Percentiles rank a stretch among this genome's conserved stretches.
Evolutionary conservation across 305 asterid genomes (phyloP).

Genomic region (Fraxinus paxiana): DNA sequence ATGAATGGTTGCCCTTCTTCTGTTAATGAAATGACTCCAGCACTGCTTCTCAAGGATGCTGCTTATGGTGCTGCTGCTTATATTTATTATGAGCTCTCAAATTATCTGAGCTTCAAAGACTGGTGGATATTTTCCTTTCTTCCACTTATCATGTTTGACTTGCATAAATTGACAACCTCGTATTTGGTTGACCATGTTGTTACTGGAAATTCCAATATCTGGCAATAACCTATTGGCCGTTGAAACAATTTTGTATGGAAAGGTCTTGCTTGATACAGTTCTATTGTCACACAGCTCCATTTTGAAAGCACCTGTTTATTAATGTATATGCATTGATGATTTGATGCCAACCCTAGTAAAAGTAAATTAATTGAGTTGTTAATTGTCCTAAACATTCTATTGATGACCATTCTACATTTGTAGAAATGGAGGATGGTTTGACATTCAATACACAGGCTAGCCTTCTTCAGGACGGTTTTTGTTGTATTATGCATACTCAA

Average conservation of each 20-base stretch:
- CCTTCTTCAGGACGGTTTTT: slow-evolving; percentile 10
- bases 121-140: slow-evolving; percentile 52
- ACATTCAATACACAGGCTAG: slow-evolving; percentile 8
- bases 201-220: slow-evolving; percentile 18
- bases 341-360: slow-evolving; percentile 16
- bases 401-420: background rate
- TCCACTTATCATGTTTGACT: slow-evolving; percentile 13
- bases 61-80: slow-evolving; percentile 98
- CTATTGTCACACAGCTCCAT: slow-evolving; percentile 4
- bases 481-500: background rate
- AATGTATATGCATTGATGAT: slow-evolving; percentile 10
- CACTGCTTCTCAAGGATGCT: slow-evolving; percentile 90
- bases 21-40: slow-evolving; percentile 69
- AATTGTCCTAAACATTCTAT: slow-evolving; percentile 5
- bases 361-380: slow-evolving; percentile 13
- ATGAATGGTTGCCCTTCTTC: slow-evolving; percentile 86
- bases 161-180: slow-evolving; percentile 13
- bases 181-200: slow-evolving; percentile 8
- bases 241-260: background rate
- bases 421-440: slow-evolving; percentile 1
- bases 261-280: slow-evolving; percentile 15
- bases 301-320: background rate
- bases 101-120: slow-evolving; percentile 85
- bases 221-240: slow-evolving; percentile 7
- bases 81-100: slow-evolving; percentile 92